These are phyloP conservation scores for Quercus parvula DNA, from an alignment of 306 rosid species.

Conservation along the genomic window DNA sequence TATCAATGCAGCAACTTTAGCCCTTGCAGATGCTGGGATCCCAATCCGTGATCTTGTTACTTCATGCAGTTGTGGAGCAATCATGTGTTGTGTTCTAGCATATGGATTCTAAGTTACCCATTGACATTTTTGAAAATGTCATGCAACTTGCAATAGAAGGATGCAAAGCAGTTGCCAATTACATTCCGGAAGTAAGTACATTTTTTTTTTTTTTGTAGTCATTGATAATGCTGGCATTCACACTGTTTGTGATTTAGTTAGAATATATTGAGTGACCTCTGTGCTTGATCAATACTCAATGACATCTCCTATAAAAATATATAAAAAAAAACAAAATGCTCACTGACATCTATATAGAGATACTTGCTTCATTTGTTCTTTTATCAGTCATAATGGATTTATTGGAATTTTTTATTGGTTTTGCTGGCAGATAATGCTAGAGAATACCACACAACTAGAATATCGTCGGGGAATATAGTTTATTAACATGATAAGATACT, in stretches of 20 bases:
- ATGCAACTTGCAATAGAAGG: conserved; percentile 91
- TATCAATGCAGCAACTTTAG: conserved; percentile 91
- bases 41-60: conserved; percentile 92
- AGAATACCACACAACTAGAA: conserved; percentile 67
- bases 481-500: conserved; percentile 10
- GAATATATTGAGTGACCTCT: background rate
- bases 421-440: too few species aligned
- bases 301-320: background rate
- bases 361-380: conserved; percentile 15
- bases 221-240: background rate
- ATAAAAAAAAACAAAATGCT: background rate
- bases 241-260: background rate
- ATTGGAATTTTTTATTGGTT: background rate
- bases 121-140: conserved; percentile 77
- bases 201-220: background rate
- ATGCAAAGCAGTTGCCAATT: conserved; percentile 89
- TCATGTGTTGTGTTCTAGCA: conserved; percentile 28
- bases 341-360: background rate
- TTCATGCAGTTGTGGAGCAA: conserved; percentile 51
- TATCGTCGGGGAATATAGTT: conserved; percentile 48
- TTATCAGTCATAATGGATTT: background rate
- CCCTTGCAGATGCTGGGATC: conserved; percentile 93
- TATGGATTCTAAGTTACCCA: conserved; percentile 91
- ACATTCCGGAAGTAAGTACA: conserved; percentile 62
- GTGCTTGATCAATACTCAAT: background rate